Base-by-base conservation (phyloP, 306 rosid species). In the Rosa lucieae region DNA sequence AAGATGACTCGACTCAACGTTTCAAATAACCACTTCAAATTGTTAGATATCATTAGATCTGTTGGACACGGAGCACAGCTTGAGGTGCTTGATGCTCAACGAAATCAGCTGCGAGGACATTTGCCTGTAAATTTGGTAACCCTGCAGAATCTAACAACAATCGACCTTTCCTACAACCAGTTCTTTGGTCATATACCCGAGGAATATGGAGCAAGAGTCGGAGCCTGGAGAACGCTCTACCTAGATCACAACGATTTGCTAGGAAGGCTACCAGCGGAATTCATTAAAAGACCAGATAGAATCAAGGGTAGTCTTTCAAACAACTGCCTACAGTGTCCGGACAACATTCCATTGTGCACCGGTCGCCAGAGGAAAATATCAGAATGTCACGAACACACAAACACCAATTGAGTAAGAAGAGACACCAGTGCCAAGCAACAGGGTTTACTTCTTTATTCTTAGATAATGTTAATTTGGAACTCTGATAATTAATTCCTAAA, bases 241-340 rank as follows among this genome's bases (percentile, higher is more conserved):
- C 79, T 89, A 18, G 86, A 87, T 46, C 71, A 84, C 46, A 90
- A 90, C 68, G 79, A 84, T 77, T 83, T 88, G 1, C 15, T 52
- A 8, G 93, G 88, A 15, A 48, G 63, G 70, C 82, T 82, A 82
- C 90, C 87, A 1, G 13, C 48, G 0, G 84, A 82, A 69, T 84
- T 87, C 72, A 15, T 18, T 15, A 10, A 5, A 59, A 84, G 17
- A 48, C 46, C 43, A 21, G 8, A 37, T 20, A 75, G 29, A 20
- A 10, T 81, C 62, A 79, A 26, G 70, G 89, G 85, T 10, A 84
- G 82, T 15, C 71, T 88, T 56, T 87, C 90, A 68, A 67, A 49
- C n/a, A 90, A 88, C 37, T 90, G 91, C 83, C 88, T 90, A 42
- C 61, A 39, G 55, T 88, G 89, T 26, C 90, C 89, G 23, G 6